Evolutionary conservation across 352 stramenopile genomes (phyloP).

Genomic region (Elongisporangium anandrum): DNA sequence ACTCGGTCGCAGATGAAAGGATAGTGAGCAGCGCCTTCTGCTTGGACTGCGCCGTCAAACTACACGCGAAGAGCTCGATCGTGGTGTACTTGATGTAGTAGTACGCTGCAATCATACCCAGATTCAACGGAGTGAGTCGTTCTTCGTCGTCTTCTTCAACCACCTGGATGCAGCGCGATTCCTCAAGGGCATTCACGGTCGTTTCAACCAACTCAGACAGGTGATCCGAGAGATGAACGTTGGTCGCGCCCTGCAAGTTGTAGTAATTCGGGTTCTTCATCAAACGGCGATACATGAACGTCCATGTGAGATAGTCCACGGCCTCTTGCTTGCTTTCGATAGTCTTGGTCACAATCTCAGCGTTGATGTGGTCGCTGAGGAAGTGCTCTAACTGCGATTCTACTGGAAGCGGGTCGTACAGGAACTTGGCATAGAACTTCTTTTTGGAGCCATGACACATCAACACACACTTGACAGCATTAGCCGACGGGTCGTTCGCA

Average conservation of each 20-base stretch:
- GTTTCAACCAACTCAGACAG: constrained; percentile 98
- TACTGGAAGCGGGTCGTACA: constrained; percentile 99
- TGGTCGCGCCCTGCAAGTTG: constrained; percentile 92
- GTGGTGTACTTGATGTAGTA: constrained; percentile 99
- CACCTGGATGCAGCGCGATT: constrained; percentile 95
- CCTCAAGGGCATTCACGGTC: constrained; percentile 95
- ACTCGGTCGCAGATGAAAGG: constrained; percentile 95
- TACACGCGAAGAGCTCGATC: constrained; percentile 98
- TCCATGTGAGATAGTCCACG: constrained; percentile 99
- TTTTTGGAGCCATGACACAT: constrained; percentile 98
- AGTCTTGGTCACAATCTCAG: constrained; percentile 98
- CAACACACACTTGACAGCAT: constrained; percentile 92
- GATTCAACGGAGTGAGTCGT: constrained; percentile 94
- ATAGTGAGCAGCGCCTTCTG: constrained; percentile 96
- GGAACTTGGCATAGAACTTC: constrained; percentile 97
- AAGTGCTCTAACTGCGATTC: constrained; percentile 98
- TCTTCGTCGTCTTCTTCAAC: constrained; percentile 91
- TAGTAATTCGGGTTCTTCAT: constrained; percentile 99
- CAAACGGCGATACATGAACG: constrained; percentile 98
- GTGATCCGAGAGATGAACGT: constrained; percentile 95
- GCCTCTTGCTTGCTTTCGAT: constrained; percentile 99
- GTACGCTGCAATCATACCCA: constrained; percentile 99
- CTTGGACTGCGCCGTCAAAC: constrained; percentile 96
- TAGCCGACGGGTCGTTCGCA: constrained; percentile 45
- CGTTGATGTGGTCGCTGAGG: constrained; percentile 98